Base-by-base conservation (phyloP, 1,284 basidiomycete species). In the Mycosarcoma mackinlayi region DNA sequence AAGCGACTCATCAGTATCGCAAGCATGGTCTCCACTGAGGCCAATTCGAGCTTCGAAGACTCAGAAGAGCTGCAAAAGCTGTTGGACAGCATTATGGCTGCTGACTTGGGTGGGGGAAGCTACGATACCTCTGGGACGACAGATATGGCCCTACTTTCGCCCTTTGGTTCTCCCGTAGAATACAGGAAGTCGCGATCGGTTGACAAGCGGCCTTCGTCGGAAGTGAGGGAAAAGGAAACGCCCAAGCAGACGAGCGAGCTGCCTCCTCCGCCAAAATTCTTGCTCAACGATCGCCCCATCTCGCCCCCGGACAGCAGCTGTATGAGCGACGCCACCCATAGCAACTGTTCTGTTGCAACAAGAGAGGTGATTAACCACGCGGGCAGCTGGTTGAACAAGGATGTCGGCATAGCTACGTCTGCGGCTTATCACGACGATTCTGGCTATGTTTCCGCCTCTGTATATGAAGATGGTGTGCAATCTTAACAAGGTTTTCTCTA, bases 281-380 rank as follows among this genome's bases (percentile, higher is more conserved):
- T 66, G 56, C 63, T 71, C 27, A 71, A 71, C 41, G 68, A 71
- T 31, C 33, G 67, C 25, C 67, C 67, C 3, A 70, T 70, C 42
- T 64, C 61, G 14, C 67, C 67, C 2, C 66, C 66, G 0, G 66
- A 64, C 13, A 59, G 56, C 6, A 59, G 41, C n/a, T 52, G 46
- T 27, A 58, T 48, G 54, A 63, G 54, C 33, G 59, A 61, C 3
- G 42, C 31, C 6, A 38, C 44, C 7, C 60, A 57, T 19, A 25
- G 34, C 4, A 19, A 27, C 13, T 23, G 49, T 33, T 28, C 30
- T 10, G 18, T 21, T 19, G 37, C 37, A 1, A 21, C 37, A 6
- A 9, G 10, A 6, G 33, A 8, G 19, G 18, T 21, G 9, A 21
- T 8, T 6, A 6, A 13, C 18, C 9, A 21, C 2, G 13, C 37